Conservation (phyloP, 2,329 filamentous ascomycete species). For the Stemphylium beticola region DNA sequence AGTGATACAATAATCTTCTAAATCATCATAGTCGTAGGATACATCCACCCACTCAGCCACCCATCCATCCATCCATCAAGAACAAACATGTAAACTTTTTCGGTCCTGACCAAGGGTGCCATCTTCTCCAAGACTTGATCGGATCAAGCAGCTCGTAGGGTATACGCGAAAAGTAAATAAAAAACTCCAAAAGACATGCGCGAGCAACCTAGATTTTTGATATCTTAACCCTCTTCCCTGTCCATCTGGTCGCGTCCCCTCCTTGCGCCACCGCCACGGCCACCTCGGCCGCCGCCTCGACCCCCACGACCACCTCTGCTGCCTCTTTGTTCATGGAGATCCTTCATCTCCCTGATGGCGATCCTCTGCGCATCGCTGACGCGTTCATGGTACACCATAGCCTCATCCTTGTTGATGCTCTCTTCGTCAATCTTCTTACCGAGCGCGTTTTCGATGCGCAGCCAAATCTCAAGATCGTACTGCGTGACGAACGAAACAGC, state of each 20-base stretch:
- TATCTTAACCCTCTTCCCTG: slow-evolving; percentile 68
- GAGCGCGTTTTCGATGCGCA: slow-evolving; percentile 81
- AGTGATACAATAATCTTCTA: too few species aligned
- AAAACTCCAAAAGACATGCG: background rate
- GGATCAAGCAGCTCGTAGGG: slow-evolving; percentile 14
- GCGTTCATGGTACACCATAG: slow-evolving; percentile 77
- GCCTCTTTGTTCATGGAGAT: slow-evolving; percentile 71
- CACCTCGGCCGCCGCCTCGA: slow-evolving; percentile 31
- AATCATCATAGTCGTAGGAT: background rate
- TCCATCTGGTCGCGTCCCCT: slow-evolving; percentile 72
- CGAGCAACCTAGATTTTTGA: background rate
- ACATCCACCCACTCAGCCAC: background rate
- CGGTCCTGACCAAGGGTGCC: slow-evolving; percentile 3
- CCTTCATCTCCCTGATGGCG: slow-evolving; percentile 82
- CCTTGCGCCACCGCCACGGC: slow-evolving; percentile 45
- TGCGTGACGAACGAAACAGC: slow-evolving; percentile 85
- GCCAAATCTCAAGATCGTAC: slow-evolving; percentile 82
- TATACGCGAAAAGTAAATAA: slow-evolving; percentile 5
- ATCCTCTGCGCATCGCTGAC: slow-evolving; percentile 85
- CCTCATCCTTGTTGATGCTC: slow-evolving; percentile 76
- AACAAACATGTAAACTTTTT: slow-evolving; percentile 1
- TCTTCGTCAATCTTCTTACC: slow-evolving; percentile 77
- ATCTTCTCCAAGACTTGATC: slow-evolving; percentile 7
- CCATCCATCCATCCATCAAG: background rate
- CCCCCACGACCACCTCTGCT: slow-evolving; percentile 59